Evolutionary conservation across 1,284 basidiomycete species (phyloP).

Genomic region (Cryptococcus maquisensis): DNA sequence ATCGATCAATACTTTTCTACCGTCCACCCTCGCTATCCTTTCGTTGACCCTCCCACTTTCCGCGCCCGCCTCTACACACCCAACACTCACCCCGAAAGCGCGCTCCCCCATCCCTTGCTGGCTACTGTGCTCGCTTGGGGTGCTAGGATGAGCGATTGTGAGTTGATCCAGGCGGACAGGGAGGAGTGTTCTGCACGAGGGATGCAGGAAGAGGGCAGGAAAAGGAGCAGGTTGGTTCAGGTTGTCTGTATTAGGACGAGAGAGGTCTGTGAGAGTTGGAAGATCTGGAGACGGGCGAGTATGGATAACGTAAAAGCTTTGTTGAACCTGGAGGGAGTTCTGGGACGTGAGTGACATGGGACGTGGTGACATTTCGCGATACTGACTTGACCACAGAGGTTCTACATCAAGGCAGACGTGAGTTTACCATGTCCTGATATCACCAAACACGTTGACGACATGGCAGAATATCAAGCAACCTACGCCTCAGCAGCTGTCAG

Average conservation of each 20-base stretch:
- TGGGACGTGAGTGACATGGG: constrained; percentile 35
- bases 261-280: constrained; percentile 76
- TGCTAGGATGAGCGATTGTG: constrained; percentile 84
- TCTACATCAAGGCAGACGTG: constrained; percentile 8
- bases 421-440: background rate
- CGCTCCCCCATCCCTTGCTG: constrained; percentile 67
- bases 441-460: background rate
- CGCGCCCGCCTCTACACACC: constrained; percentile 52
- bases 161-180: constrained; percentile 71
- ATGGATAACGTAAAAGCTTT: constrained; percentile 62
- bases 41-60: constrained; percentile 72
- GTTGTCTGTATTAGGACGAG: constrained; percentile 71
- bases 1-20: constrained; percentile 71
- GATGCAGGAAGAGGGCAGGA: constrained; percentile 6
- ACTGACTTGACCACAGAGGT: constrained; percentile 6
- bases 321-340: constrained; percentile 35
- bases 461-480: constrained; percentile 23
- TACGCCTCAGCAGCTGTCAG: constrained; percentile 20
- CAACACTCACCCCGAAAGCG: constrained; percentile 39
- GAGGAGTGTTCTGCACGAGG: constrained; percentile 48
- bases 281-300: constrained; percentile 73
- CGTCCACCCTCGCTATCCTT: constrained; percentile 73
- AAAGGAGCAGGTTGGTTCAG: constrained; percentile 67
- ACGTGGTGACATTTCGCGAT: background rate
- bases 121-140: constrained; percentile 90